A percentile compares a stretch with the other conserved stretches of the same genome.
Evolutionary conservation across 352 stramenopile genomes (phyloP).

Genomic region (Blastocystis sp.): DNA sequence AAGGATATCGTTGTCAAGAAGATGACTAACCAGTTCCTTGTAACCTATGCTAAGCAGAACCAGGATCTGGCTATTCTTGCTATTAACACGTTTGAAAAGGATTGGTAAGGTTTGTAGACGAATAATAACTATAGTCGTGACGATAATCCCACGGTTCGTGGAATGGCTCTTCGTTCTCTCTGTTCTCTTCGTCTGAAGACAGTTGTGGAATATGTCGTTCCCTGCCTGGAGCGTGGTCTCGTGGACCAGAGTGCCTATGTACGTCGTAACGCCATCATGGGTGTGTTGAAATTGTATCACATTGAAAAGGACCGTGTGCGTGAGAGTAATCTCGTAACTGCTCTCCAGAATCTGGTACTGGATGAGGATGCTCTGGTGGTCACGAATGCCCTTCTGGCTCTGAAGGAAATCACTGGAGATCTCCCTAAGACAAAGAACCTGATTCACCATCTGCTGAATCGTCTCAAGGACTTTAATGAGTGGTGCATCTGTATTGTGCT

Average conservation of each 20-base stretch:
- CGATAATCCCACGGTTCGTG: slow-evolving; percentile 94
- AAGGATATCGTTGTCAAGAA: slow-evolving; percentile 99
- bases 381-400: slow-evolving; percentile 86
- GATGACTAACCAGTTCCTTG: slow-evolving; percentile 99
- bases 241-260: slow-evolving; percentile 92
- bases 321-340: slow-evolving; percentile 88
- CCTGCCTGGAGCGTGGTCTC: slow-evolving; percentile 75
- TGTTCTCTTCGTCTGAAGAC: slow-evolving; percentile 88
- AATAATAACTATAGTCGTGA: slow-evolving; percentile 71
- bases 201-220: slow-evolving; percentile 87
- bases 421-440: slow-evolving; percentile 92
- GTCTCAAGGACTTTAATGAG: slow-evolving; percentile 96
- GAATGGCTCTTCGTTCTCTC: slow-evolving; percentile 87
- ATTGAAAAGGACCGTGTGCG: slow-evolving; percentile 82
- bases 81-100: slow-evolving; percentile 98
- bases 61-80: slow-evolving; percentile 97
- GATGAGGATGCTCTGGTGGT: slow-evolving; percentile 93
- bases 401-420: slow-evolving; percentile 96
- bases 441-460: slow-evolving; percentile 90
- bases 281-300: slow-evolving; percentile 90
- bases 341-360: slow-evolving; percentile 93
- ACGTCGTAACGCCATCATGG: slow-evolving; percentile 95
- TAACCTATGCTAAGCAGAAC: slow-evolving; percentile 94
- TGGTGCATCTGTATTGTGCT: slow-evolving; percentile 93
- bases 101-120: slow-evolving; percentile 74